Percentiles rank a stretch among this genome's conserved stretches.
These are phyloP conservation scores for Heliamphora exappendiculata DNA, from an alignment of 148 eudicot species.

Conservation along the genomic window DNA sequence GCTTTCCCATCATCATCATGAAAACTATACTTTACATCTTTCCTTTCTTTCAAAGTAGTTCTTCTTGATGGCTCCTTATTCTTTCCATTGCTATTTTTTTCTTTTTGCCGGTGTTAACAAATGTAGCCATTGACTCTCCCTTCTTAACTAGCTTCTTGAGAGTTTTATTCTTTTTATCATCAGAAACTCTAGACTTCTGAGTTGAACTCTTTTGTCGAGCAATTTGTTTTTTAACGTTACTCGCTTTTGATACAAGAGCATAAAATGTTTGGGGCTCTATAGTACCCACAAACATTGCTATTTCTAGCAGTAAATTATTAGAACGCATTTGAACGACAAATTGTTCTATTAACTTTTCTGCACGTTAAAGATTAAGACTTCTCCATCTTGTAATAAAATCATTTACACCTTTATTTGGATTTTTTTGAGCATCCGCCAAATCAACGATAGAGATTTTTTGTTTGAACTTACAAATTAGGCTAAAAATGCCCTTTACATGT, in stretches of 20 bases:
- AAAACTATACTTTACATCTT: not conserved
- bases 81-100: not conserved
- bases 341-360: not conserved
- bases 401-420: not conserved
- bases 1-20: not conserved
- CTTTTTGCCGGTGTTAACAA: too few relatives aligned
- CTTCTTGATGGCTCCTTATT: not conserved
- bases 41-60: not conserved
- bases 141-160: too few relatives aligned
- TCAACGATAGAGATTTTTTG: not conserved
- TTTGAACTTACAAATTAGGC: not conserved
- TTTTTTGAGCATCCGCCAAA: not conserved
- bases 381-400: slow-evolving; percentile 1
- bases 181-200: not conserved
- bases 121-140: not conserved
- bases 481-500: not conserved
- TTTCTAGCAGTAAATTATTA: not conserved
- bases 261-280: not conserved
- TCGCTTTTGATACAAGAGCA: not conserved
- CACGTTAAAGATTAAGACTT: not conserved
- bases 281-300: not conserved
- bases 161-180: not conserved
- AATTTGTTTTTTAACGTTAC: not conserved
- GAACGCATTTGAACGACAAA: not conserved
- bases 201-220: not conserved